Evolutionary conservation across 2,329 filamentous ascomycete genomes (phyloP).

Genomic region (Clonostachys sp.): DNA sequence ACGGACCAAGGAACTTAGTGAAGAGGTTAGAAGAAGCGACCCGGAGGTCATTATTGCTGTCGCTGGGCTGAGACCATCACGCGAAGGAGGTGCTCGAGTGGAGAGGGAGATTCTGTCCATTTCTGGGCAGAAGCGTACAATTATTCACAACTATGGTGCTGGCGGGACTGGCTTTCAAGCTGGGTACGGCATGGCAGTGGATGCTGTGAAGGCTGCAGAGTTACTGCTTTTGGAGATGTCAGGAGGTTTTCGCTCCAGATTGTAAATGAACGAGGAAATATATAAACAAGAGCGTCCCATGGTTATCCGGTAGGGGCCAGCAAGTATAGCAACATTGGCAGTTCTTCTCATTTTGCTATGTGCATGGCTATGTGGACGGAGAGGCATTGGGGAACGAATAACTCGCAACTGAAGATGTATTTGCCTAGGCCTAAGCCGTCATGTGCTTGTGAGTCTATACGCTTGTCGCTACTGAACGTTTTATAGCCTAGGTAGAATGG

Average conservation of each 20-base stretch:
- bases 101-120: conserved; percentile 28
- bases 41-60: conserved; percentile 21
- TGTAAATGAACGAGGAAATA: neutral
- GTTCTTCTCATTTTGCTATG: too few relatives aligned
- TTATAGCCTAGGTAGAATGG: too few relatives aligned
- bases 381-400: too few relatives aligned
- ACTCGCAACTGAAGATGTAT: too few relatives aligned
- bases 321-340: too few relatives aligned
- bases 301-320: too few relatives aligned
- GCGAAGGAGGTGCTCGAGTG: conserved; percentile 34
- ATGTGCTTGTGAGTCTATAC: too few relatives aligned
- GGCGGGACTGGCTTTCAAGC: conserved; percentile 40
- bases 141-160: conserved; percentile 39
- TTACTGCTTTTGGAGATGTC: neutral
- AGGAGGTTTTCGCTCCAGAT: neutral
- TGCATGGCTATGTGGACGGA: too few relatives aligned
- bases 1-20: conserved; percentile 22
- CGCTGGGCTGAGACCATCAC: conserved; percentile 25
- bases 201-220: conserved; percentile 15
- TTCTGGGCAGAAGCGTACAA: conserved; percentile 9
- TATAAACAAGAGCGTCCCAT: too few relatives aligned
- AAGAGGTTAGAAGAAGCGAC: conserved; percentile 13
- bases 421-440: too few relatives aligned
- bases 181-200: conserved; percentile 30
- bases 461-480: too few relatives aligned